Conservation (phyloP, 208 protist genomes). For the Wallacemonas rigidus region DNA sequence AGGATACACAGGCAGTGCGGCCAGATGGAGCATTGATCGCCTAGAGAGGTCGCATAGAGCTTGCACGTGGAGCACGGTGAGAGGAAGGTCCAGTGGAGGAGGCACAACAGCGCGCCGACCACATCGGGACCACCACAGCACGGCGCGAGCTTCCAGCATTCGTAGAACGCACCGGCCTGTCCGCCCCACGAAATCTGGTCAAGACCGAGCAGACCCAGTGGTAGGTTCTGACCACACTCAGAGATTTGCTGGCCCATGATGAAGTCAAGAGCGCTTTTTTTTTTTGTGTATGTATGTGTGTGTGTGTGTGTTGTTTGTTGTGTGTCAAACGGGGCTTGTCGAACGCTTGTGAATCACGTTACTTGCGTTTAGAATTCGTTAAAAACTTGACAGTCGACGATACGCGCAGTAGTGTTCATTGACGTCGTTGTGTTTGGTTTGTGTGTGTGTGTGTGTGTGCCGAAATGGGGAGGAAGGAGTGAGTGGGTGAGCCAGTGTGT, state of each 20-base stretch:
- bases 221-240: constrained; percentile 43
- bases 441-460: not conserved
- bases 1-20: constrained; percentile 74
- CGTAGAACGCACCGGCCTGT: constrained; percentile 66
- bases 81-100: constrained; percentile 55
- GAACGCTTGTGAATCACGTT: too few species aligned
- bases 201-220: constrained; percentile 56
- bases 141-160: constrained; percentile 69
- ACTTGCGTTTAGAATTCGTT: too few species aligned
- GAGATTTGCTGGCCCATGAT: constrained; percentile 45
- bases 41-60: constrained; percentile 71
- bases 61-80: constrained; percentile 60
- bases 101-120: constrained; percentile 42
- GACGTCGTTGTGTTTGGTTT: not conserved
- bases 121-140: constrained; percentile 72
- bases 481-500: not conserved
- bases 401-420: not conserved
- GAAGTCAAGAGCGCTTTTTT: too few species aligned
- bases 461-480: not conserved
- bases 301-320: too few species aligned
- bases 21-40: constrained; percentile 60
- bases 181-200: constrained; percentile 73
- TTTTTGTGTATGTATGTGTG: too few species aligned
- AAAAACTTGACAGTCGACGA: too few species aligned
- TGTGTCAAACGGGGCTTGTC: not conserved